phyloP scores from a whole-genome alignment of 2,329 filamentous ascomycete genomes.

The Ilyonectria robusta region DNA sequence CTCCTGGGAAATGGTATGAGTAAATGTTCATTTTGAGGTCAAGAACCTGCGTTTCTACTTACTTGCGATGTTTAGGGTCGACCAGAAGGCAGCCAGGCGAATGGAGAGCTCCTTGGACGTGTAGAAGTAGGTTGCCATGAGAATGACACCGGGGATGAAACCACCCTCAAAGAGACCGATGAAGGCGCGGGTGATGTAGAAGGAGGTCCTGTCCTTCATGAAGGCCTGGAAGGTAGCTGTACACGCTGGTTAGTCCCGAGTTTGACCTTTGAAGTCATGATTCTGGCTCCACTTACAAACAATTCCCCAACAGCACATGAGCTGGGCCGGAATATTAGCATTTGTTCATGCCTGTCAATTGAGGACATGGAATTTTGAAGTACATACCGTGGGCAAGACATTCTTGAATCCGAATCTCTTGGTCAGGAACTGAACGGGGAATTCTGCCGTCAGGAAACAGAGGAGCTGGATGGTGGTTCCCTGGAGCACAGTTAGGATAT shows the following conservation, averaged over 20 bases:
- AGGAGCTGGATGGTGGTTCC: conserved; percentile 70
- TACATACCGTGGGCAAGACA: conserved; percentile 62
- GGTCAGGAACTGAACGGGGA: conserved; percentile 31
- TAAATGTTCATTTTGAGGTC: conserved; percentile 53
- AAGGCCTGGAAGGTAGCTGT: conserved; percentile 64
- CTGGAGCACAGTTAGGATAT: conserved; percentile 27
- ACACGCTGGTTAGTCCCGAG: conserved; percentile 50
- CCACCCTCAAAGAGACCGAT: conserved; percentile 69
- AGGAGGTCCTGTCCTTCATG: conserved; percentile 61
- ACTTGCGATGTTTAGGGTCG: conserved; percentile 59
- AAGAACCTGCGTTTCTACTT: conserved; percentile 40
- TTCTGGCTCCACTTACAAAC: conserved; percentile 48
- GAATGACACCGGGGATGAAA: conserved; percentile 72
- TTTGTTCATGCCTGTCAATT: not conserved
- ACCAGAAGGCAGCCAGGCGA: conserved; percentile 79
- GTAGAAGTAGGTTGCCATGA: conserved; percentile 82
- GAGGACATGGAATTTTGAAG: too few relatives aligned
- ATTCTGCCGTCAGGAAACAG: conserved; percentile 59
- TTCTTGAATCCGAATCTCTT: conserved; percentile 67
- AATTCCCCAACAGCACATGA: conserved; percentile 66
- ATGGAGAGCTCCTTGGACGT: conserved; percentile 76
- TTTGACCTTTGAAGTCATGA: not conserved
- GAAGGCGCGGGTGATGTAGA: conserved; percentile 66
- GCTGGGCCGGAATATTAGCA: conserved; percentile 31
- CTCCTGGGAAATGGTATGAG: conserved; percentile 52